A percentile compares a stretch with the other conserved stretches of the same genome.
phyloP scores from a whole-genome alignment of 2,329 filamentous ascomycete species.

The Aschersonia sp. region DNA sequence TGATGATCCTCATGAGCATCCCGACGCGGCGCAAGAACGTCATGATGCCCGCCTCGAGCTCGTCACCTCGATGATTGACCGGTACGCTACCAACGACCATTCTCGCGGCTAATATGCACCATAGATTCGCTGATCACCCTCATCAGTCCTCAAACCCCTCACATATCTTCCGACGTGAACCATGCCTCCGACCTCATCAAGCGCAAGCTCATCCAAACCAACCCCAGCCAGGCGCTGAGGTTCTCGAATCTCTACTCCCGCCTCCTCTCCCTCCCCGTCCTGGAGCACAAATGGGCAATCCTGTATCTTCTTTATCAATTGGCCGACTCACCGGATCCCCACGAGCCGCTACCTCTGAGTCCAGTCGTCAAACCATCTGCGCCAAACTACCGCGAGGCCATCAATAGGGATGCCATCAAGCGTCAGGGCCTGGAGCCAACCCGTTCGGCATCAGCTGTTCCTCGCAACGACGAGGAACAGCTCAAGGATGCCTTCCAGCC shows the following conservation, averaged over 20 bases:
- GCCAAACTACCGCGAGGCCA: constrained; percentile 21
- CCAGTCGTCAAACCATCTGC: constrained; percentile 22
- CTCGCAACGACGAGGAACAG: constrained; percentile 30
- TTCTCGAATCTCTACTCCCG: constrained; percentile 87
- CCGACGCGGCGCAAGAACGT: constrained; percentile 52
- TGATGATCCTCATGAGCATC: constrained; percentile 47
- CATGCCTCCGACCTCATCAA: constrained; percentile 90
- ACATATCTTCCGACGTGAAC: constrained; percentile 60
- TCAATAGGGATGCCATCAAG: constrained; percentile 20
- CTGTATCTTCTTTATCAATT: constrained; percentile 80
- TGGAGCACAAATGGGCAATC: constrained; percentile 95
- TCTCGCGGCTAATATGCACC: too few species aligned
- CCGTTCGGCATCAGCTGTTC: constrained; percentile 19
- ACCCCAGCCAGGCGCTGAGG: constrained; percentile 61
- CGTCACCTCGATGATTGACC: constrained; percentile 35
- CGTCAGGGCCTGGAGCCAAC: constrained; percentile 22
- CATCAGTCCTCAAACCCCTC: constrained; percentile 32
- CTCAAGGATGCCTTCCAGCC: constrained; percentile 40
- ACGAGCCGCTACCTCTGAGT: constrained; percentile 32
- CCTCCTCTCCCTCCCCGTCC: constrained; percentile 76
- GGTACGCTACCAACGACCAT: constrained; percentile 17
- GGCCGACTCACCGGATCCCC: constrained; percentile 49
- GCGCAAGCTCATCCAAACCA: constrained; percentile 67
- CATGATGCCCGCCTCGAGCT: constrained; percentile 46
- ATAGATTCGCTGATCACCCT: constrained; percentile 1